phyloP scores from a whole-genome alignment of 106 monocot genomes.

The Platanthera zijinensis region DNA sequence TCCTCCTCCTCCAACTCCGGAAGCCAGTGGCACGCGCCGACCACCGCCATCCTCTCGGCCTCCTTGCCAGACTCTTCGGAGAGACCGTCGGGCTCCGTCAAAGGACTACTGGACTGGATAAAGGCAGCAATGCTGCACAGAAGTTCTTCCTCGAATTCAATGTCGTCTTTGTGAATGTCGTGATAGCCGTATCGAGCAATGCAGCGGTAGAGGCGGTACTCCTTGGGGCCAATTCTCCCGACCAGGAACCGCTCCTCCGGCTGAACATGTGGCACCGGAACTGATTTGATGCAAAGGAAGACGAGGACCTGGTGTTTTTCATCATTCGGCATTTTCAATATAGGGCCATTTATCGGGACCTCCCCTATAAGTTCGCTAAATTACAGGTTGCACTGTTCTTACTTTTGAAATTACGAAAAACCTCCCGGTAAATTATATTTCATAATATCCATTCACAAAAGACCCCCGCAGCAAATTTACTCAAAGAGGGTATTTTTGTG shows the following conservation, averaged over 20 bases:
- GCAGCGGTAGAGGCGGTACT: slow-evolving; percentile 69
- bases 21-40: slow-evolving; percentile 35
- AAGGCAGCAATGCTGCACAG: slow-evolving; percentile 87
- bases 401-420: too few relatives aligned
- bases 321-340: too few relatives aligned
- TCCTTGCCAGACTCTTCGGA: slow-evolving; percentile 34
- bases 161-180: slow-evolving; percentile 81
- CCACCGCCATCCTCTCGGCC: slow-evolving; percentile 60
- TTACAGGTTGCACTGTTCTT: too few relatives aligned
- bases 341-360: too few relatives aligned
- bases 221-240: slow-evolving; percentile 79
- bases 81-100: slow-evolving; percentile 15
- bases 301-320: slow-evolving; percentile 58
- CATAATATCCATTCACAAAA: too few relatives aligned
- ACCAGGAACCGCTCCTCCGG: slow-evolving; percentile 78
- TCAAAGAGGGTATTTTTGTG: too few relatives aligned
- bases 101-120: slow-evolving; percentile 42
- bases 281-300: slow-evolving; percentile 86
- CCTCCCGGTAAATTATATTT: too few relatives aligned
- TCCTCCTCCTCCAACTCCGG: slow-evolving; percentile 23
- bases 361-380: too few relatives aligned
- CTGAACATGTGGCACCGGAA: slow-evolving; percentile 69
- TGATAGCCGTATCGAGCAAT: slow-evolving; percentile 94
- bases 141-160: slow-evolving; percentile 89
- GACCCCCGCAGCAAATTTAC: too few relatives aligned